Conservation (phyloP, 352 stramenopile species). For the Globisporangium spinosum region DNA sequence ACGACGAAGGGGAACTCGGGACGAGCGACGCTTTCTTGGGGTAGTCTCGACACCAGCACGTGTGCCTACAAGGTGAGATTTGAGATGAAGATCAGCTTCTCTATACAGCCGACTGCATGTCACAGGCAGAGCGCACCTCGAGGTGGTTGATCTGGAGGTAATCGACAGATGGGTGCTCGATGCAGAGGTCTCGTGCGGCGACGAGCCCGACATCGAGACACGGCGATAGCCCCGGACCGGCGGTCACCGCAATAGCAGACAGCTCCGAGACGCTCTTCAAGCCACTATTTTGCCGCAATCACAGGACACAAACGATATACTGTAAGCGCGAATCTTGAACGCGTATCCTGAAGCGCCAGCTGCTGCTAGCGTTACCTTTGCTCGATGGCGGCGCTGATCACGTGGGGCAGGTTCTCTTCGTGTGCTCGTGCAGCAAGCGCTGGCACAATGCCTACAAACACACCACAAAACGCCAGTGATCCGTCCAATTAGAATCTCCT, state of each 20-base stretch:
- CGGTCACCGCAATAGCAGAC: slow-evolving; percentile 94
- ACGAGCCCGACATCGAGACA: slow-evolving; percentile 95
- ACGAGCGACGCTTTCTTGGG: slow-evolving; percentile 35
- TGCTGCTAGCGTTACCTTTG: slow-evolving; percentile 56
- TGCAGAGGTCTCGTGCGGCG: slow-evolving; percentile 76
- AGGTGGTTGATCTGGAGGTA: slow-evolving; percentile 98
- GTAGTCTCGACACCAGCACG: slow-evolving; percentile 92
- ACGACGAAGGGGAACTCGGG: slow-evolving; percentile 96
- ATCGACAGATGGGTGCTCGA: slow-evolving; percentile 79
- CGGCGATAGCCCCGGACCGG: slow-evolving; percentile 95
- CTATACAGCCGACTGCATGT: not conserved
- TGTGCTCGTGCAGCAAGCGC: slow-evolving; percentile 92
- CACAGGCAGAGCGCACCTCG: slow-evolving; percentile 49
- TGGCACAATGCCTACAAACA: slow-evolving; percentile 91
- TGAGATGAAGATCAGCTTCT: not conserved
- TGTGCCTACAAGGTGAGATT: slow-evolving; percentile 68
- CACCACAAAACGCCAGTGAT: not conserved
- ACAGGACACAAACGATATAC: not conserved
- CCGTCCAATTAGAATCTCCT: not conserved
- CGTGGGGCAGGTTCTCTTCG: slow-evolving; percentile 92
- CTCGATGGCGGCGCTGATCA: slow-evolving; percentile 88
- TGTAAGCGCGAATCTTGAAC: not conserved
- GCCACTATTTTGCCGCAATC: slow-evolving; percentile 33
- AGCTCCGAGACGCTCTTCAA: slow-evolving; percentile 77
- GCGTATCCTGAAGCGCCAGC: not conserved